Evolutionary conservation across 139 green algal species (phyloP).

Genomic region (Yamagishiella unicocca): DNA sequence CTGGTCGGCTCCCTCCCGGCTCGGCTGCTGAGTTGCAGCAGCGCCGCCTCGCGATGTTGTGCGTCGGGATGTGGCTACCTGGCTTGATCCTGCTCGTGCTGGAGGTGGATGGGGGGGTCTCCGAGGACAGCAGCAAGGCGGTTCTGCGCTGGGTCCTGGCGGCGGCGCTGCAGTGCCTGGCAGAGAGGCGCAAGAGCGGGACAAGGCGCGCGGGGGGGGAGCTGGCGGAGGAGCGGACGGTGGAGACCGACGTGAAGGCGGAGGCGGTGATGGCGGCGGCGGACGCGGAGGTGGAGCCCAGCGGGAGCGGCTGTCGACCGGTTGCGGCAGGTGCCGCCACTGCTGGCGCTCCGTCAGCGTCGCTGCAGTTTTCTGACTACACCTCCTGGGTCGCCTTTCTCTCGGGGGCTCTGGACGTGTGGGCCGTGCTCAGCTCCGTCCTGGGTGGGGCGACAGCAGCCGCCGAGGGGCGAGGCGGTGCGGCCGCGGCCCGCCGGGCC

Average conservation of each 20-base stretch:
- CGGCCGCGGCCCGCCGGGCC: background rate
- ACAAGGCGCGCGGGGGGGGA: background rate
- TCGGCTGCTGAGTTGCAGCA: background rate
- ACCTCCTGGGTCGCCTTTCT: background rate
- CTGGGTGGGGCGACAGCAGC: background rate
- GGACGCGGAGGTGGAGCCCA: too few species aligned
- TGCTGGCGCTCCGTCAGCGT: background rate
- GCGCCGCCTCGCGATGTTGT: background rate
- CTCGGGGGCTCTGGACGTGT: background rate
- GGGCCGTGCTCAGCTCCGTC: background rate
- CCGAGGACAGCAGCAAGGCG: background rate
- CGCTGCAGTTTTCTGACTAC: background rate
- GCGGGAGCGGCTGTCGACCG: too few species aligned
- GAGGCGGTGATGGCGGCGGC: too few species aligned
- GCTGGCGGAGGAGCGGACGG: background rate
- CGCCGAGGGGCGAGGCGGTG: background rate
- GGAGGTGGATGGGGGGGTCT: background rate
- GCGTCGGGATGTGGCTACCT: background rate
- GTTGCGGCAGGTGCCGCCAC: background rate
- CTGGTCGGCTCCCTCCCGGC: background rate
- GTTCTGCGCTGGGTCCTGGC: background rate
- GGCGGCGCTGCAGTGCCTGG: constrained; percentile 12
- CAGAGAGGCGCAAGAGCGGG: too few species aligned
- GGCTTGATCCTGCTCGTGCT: background rate
- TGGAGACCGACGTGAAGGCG: too few species aligned